These are phyloP conservation scores for Pseudogymnoascus sp. DNA, from an alignment of 2,329 filamentous ascomycete species.

Conservation along the genomic window DNA sequence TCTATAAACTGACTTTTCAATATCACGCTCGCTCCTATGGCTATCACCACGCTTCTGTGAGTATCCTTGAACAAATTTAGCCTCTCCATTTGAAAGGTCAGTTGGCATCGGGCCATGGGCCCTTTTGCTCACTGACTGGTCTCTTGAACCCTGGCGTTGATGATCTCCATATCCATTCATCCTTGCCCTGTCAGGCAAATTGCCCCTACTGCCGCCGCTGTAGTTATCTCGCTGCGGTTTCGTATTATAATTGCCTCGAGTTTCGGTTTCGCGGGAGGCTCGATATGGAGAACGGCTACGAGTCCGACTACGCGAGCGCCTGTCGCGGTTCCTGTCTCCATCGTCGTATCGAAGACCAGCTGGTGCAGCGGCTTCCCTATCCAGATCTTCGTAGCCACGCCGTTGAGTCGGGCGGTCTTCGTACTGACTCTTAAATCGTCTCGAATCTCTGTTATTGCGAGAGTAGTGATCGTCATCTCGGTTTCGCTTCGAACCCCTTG, in stretches of 20 bases:
- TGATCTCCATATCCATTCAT: constrained; percentile 32
- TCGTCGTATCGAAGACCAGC: constrained; percentile 39
- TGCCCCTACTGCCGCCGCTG: background rate
- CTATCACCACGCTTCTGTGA: constrained; percentile 40
- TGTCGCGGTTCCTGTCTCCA: constrained; percentile 42
- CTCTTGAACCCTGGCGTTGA: constrained; percentile 41
- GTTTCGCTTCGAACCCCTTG: constrained; percentile 58
- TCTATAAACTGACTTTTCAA: constrained; percentile 11
- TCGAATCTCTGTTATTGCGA: constrained; percentile 42
- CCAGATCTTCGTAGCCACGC: constrained; percentile 50
- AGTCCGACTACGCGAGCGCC: constrained; percentile 47
- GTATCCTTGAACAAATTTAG: constrained; percentile 60
- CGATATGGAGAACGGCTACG: constrained; percentile 40
- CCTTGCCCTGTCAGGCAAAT: constrained; percentile 14
- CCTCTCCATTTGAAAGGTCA: constrained; percentile 51
- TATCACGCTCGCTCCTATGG: constrained; percentile 11
- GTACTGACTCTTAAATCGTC: constrained; percentile 54
- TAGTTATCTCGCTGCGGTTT: background rate
- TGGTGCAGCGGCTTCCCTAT: constrained; percentile 30
- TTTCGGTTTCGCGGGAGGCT: constrained; percentile 24
- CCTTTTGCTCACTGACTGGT: constrained; percentile 57
- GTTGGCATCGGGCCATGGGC: constrained; percentile 50
- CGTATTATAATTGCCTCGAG: constrained; percentile 22
- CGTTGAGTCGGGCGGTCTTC: constrained; percentile 44
- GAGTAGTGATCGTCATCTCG: constrained; percentile 52